Percentiles rank a stretch among this genome's conserved stretches.
Evolutionary conservation across 306 rosid genomes (phyloP).

Genomic region (Acacia melanoxylon): DNA sequence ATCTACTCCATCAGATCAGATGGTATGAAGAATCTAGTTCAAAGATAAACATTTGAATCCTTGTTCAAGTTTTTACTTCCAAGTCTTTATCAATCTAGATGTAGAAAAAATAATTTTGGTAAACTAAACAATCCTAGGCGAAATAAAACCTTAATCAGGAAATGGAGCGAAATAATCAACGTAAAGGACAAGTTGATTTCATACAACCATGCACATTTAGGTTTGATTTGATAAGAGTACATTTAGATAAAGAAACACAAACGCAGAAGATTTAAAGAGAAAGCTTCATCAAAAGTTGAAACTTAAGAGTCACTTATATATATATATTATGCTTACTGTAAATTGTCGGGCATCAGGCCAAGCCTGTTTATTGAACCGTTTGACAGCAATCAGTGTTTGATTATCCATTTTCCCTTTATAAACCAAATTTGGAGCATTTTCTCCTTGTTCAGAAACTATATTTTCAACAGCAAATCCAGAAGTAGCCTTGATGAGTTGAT

Average conservation of each 20-base stretch:
- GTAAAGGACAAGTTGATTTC: not conserved
- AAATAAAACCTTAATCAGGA: not conserved
- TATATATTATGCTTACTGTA: constrained; percentile 49
- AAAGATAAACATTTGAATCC: not conserved
- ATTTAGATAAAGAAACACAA: constrained; percentile 1
- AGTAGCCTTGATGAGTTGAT: constrained; percentile 79
- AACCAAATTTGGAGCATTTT: constrained; percentile 94
- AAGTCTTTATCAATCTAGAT: not conserved
- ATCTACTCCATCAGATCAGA: not conserved
- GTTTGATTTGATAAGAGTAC: not conserved
- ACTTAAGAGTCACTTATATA: not conserved
- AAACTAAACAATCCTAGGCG: not conserved
- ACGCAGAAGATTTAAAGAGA: not conserved
- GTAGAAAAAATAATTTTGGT: not conserved
- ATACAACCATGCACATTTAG: not conserved
- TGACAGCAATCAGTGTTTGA: constrained; percentile 80
- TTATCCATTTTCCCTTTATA: constrained; percentile 86
- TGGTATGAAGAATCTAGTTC: not conserved
- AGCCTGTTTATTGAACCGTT: constrained; percentile 89
- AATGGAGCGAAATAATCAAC: not conserved
- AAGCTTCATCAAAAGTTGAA: not conserved
- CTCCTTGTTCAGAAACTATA: constrained; percentile 97
- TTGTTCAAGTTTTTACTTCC: not conserved
- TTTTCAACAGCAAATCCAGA: constrained; percentile 87
- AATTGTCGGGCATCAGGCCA: constrained; percentile 95